Evolutionary conservation across 345 rosid species (phyloP).

Genomic region (Populus simonii): DNA sequence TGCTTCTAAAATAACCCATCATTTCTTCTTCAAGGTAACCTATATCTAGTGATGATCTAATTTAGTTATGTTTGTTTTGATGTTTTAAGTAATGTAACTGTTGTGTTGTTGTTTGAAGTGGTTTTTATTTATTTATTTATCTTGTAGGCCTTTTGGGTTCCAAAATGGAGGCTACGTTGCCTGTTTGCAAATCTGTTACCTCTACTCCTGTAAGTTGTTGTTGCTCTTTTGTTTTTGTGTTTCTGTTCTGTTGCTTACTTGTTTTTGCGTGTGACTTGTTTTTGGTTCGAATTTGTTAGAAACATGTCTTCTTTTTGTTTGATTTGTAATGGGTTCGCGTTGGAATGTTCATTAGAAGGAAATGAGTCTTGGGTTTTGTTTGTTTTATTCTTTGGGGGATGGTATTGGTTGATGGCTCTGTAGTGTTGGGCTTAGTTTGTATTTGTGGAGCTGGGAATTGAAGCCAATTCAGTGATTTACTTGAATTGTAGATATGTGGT

Average conservation of each 20-base stretch:
- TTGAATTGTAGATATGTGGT: background rate
- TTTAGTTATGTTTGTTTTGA: background rate
- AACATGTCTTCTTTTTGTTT: background rate
- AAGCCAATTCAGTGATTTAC: background rate
- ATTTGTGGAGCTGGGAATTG: background rate
- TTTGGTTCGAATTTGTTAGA: background rate
- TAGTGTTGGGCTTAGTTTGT: background rate
- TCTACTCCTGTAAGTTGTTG: conserved; percentile 55
- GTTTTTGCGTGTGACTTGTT: background rate
- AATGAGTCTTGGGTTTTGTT: background rate
- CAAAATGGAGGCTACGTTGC: conserved; percentile 68
- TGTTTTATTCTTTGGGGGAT: background rate
- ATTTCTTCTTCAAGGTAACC: background rate
- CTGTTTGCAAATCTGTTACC: conserved; percentile 53
- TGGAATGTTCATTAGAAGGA: background rate
- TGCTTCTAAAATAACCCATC: background rate
- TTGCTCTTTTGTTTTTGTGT: background rate
- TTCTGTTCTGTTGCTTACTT: background rate
- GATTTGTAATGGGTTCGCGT: background rate
- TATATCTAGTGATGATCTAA: background rate
- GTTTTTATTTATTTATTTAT: background rate
- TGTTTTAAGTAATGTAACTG: background rate
- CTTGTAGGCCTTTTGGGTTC: conserved; percentile 8
- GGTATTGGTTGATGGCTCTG: background rate
- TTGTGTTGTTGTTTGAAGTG: background rate